phyloP scores from a whole-genome alignment of 352 stramenopile species.

The Nothophytophthora sp. region DNA sequence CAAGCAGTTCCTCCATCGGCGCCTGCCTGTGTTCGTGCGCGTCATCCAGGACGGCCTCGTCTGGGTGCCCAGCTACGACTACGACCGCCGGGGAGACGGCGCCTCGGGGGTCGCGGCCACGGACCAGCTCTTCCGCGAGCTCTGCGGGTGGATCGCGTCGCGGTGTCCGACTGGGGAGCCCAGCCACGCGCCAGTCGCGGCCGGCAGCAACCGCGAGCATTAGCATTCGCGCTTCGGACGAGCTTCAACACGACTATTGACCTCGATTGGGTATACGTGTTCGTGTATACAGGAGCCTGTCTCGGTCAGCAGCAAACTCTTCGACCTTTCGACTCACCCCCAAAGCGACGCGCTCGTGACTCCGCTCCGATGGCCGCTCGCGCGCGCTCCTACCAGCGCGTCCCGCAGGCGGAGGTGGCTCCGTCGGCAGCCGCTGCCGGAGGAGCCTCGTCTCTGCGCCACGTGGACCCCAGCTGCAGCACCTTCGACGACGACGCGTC shows the following conservation, averaged over 20 bases:
- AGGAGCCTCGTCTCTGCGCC: not conserved
- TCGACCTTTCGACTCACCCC: not conserved
- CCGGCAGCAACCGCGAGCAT: too few species aligned
- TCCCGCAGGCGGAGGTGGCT: conserved; percentile 41
- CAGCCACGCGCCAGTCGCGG: too few species aligned
- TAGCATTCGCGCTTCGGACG: too few species aligned
- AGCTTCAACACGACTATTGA: too few species aligned
- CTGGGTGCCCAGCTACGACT: conserved; percentile 79
- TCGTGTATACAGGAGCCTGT: too few species aligned
- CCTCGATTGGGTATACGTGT: too few species aligned
- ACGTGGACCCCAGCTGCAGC: conserved; percentile 3
- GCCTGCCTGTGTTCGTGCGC: conserved; percentile 68
- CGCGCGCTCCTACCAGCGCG: conserved; percentile 40
- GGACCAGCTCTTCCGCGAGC: conserved; percentile 26
- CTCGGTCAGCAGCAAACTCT: too few species aligned
- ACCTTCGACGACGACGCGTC: conserved; percentile 32
- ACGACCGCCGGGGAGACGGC: conserved; percentile 54
- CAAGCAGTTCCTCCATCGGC: conserved; percentile 74
- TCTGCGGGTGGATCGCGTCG: conserved; percentile 25
- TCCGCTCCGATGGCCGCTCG: conserved; percentile 43
- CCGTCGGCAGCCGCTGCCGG: not conserved
- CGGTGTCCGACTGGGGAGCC: too few species aligned
- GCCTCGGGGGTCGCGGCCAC: conserved; percentile 10
- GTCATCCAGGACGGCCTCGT: conserved; percentile 68
- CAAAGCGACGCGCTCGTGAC: not conserved